Conservation (phyloP, 192 early-diverging fungal genomes). For the Chytriomyces sp. region DNA sequence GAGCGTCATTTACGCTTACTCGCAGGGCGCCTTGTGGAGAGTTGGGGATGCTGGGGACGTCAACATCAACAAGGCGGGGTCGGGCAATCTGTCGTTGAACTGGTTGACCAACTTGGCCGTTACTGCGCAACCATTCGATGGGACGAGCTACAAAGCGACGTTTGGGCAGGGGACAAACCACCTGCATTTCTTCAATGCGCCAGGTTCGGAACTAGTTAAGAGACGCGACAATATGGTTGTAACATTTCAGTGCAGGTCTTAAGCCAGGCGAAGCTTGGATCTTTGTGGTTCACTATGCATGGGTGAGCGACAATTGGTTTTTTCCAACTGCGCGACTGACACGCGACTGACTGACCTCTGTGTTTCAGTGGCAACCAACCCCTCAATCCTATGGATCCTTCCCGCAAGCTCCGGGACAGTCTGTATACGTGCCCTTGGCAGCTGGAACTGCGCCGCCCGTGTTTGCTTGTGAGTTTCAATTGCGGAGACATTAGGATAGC, state of each 20-base stretch:
- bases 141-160: constrained; percentile 5
- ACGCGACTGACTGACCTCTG: not conserved
- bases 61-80: not conserved
- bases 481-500: not conserved
- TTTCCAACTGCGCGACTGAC: not conserved
- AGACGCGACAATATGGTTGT: no score
- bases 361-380: constrained; percentile 17
- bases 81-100: not conserved
- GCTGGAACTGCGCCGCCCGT: not conserved
- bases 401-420: constrained; percentile 5
- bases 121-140: constrained; percentile 20
- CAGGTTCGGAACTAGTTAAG: no score
- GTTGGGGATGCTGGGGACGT: constrained; percentile 9
- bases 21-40: constrained; percentile 7
- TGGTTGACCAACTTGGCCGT: constrained; percentile 4
- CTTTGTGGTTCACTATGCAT: constrained; percentile 31
- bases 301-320: not conserved
- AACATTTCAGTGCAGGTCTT: no score
- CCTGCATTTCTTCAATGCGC: constrained; percentile 27
- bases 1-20: constrained; percentile 19
- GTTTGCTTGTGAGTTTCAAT: constrained; percentile 4
- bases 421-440: constrained; percentile 1
- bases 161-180: constrained; percentile 31
- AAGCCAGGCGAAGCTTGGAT: constrained; percentile 13
- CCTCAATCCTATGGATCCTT: constrained; percentile 6